phyloP scores from a whole-genome alignment of 139 green algal genomes.

The Mesotaenium endlicherianum region DNA sequence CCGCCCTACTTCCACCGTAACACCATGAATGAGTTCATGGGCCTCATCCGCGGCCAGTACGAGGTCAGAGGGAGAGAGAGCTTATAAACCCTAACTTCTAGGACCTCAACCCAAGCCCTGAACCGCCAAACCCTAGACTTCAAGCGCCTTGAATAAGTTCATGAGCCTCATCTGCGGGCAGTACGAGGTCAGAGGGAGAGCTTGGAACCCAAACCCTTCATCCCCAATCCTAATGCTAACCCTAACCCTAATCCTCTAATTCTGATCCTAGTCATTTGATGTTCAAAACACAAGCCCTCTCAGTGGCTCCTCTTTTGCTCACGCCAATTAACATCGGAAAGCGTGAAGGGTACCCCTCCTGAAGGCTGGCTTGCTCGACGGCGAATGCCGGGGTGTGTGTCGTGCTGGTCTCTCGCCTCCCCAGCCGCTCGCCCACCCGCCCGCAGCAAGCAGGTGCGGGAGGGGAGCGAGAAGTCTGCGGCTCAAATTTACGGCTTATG shows the following conservation, averaged over 20 bases:
- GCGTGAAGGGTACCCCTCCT: not conserved
- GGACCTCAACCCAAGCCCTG: too few relatives aligned
- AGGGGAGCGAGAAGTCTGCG: not conserved
- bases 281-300: too few relatives aligned
- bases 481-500: not conserved
- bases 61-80: too few relatives aligned
- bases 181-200: constrained; percentile 53
- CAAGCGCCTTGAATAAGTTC: constrained; percentile 93
- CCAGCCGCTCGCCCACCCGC: not conserved
- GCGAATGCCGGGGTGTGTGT: not conserved
- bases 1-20: constrained; percentile 90
- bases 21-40: constrained; percentile 95
- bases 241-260: too few relatives aligned
- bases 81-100: too few relatives aligned
- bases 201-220: too few relatives aligned
- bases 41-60: constrained; percentile 69
- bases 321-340: not conserved
- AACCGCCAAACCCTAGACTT: too few relatives aligned
- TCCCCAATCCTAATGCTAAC: too few relatives aligned
- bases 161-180: constrained; percentile 84
- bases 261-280: too few relatives aligned
- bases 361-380: not conserved
- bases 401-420: not conserved
- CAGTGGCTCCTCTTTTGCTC: not conserved
- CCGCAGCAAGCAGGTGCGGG: not conserved